These are phyloP conservation scores for Mrakiaceae sp. DNA, from an alignment of 1,284 basidiomycete genomes.

Conservation along the genomic window DNA sequence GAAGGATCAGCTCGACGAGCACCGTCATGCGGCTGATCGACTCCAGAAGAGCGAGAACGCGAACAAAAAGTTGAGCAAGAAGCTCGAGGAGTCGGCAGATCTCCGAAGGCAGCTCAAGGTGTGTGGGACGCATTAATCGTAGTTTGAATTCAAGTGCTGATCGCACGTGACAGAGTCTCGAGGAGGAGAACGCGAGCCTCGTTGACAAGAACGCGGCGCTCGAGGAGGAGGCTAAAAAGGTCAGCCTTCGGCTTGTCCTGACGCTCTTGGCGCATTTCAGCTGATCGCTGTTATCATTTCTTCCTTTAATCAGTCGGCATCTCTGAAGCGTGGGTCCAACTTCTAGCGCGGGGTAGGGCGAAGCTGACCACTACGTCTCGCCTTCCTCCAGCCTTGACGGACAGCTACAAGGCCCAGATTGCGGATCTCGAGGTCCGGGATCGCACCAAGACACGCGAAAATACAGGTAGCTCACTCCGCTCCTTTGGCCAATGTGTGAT, in stretches of 20 bases:
- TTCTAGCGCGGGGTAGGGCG: background rate
- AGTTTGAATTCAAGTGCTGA: too few relatives aligned
- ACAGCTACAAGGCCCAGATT: constrained; percentile 69
- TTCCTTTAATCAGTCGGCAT: background rate
- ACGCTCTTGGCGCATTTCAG: background rate
- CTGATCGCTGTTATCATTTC: background rate
- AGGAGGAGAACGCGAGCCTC: constrained; percentile 83
- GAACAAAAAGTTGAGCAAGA: constrained; percentile 98
- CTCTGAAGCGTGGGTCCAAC: background rate
- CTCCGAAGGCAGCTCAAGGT: constrained; percentile 77
- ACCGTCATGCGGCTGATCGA: constrained; percentile 72
- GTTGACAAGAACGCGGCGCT: constrained; percentile 82
- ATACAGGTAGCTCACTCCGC: constrained; percentile 17
- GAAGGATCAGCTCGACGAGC: constrained; percentile 93
- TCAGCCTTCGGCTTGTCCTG: constrained; percentile 26
- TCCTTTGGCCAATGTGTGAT: constrained; percentile 29
- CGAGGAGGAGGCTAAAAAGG: constrained; percentile 81
- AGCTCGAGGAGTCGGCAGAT: constrained; percentile 86
- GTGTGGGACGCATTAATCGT: background rate
- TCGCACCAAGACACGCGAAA: constrained; percentile 22
- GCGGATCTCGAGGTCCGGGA: constrained; percentile 53
- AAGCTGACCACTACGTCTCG: background rate
- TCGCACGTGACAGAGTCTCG: constrained; percentile 48
- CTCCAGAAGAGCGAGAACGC: constrained; percentile 90
- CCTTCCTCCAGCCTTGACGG: background rate